Base-by-base conservation (phyloP, 73 alveolate genomes). In the Uronychia setigera region DNA sequence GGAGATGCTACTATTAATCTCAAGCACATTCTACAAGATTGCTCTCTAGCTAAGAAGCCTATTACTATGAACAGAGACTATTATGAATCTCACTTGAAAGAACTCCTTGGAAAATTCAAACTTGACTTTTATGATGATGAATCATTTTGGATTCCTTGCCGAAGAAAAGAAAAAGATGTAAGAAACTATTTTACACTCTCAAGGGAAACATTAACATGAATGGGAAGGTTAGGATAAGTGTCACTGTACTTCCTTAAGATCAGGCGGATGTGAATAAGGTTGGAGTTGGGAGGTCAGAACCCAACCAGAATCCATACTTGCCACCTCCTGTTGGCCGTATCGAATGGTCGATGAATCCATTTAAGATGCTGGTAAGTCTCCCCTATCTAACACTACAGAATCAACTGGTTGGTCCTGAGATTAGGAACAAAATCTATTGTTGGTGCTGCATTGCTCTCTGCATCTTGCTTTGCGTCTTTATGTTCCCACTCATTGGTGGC, bases 321-420 rank as follows among this genome's bases (percentile, higher is more conserved):
- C 99, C 99, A 32, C 99, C 97, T 1, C 99, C 99, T 19, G 88
- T 90, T 5, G 99, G 99, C 19, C 80, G 99, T 82, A 91, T 98
- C 74, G 89, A 91, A 76, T 96, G 97, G 96, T 75, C 98, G 1
- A 87, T 95, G 84, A 98, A 98, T 93, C 99, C 99, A 0, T 82
- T 92, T 79, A 97, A 90, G 84, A 91, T 96, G 97, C 81, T 97
- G 26, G 81, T n/a, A n/a, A n/a, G n/a, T n/a, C n/a, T n/a, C n/a
- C n/a, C n/a, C n/a, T n/a, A n/a, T n/a, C n/a, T n/a, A n/a, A n/a
- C n/a, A n/a, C n/a, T n/a, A n/a, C n/a, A n/a, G n/a, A 89, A 90
- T 75, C 98, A 97, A 85, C 80, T 92, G 33, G 97, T 96, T 35
- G 98, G 98, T 0, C 98, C 98, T 26, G 96, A 93, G 77, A 78